Evolutionary conservation across 495 filamentous ascomycete species (phyloP).

Genomic region (Tuber microsphaerosporum): DNA sequence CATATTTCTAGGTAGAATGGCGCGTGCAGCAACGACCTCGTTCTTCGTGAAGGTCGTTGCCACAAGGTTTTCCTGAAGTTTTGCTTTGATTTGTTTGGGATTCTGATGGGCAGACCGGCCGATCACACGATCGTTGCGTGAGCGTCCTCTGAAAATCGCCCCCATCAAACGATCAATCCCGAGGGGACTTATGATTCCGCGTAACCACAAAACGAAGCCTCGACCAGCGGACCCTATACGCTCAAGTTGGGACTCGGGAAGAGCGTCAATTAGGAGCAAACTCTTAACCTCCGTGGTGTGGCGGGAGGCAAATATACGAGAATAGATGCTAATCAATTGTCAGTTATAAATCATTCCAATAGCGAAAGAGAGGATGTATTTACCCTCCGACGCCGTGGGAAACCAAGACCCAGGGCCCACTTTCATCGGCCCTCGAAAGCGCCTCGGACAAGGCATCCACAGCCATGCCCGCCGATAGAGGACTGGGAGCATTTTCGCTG

Average conservation of each 20-base stretch:
- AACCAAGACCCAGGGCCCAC: conserved; percentile 71
- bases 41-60: conserved; percentile 72
- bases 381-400: conserved; percentile 42
- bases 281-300: conserved; percentile 65
- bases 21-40: conserved; percentile 66
- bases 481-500: conserved; percentile 83
- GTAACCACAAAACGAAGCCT: conserved; percentile 78
- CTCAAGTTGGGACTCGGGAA: conserved; percentile 76
- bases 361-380: not conserved
- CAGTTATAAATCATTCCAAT: not conserved
- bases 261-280: conserved; percentile 74
- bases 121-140: conserved; percentile 73
- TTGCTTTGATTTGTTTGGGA: conserved; percentile 75
- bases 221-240: conserved; percentile 57
- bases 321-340: conserved; percentile 58
- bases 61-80: conserved; percentile 86
- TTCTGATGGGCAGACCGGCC: conserved; percentile 69
- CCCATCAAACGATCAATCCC: conserved; percentile 72
- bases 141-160: conserved; percentile 70
- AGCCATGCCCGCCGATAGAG: conserved; percentile 83
- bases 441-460: conserved; percentile 79
- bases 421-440: conserved; percentile 68
- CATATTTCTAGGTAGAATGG: conserved; percentile 64
- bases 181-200: conserved; percentile 74
- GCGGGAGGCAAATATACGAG: conserved; percentile 77